These are phyloP conservation scores for Trichomonascaceae sp. DNA, from an alignment of 1,139 yeast genomes.

Conservation along the genomic window DNA sequence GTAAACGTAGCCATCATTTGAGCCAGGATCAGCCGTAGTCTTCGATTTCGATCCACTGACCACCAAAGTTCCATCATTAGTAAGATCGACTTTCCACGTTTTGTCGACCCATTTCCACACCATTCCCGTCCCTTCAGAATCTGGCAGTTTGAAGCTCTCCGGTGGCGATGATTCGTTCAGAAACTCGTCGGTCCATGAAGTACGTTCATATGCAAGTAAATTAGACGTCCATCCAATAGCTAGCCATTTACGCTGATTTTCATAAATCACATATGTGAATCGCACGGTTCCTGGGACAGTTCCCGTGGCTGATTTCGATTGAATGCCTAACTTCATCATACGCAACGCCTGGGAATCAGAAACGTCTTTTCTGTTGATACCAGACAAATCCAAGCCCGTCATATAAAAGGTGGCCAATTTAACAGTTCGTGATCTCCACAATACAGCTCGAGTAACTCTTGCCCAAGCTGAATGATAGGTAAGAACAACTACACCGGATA, in stretches of 20 bases:
- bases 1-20: conserved; percentile 82
- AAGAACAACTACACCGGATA: conserved; percentile 56
- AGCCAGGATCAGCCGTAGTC: conserved; percentile 68
- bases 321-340: conserved; percentile 44
- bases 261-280: conserved; percentile 89
- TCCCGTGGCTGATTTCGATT: conserved; percentile 45
- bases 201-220: conserved; percentile 82
- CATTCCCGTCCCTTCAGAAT: conserved; percentile 61
- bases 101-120: conserved; percentile 93
- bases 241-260: conserved; percentile 94
- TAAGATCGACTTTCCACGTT: conserved; percentile 83
- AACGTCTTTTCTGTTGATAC: conserved; percentile 32
- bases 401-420: conserved; percentile 69
- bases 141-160: conserved; percentile 74
- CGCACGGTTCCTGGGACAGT: conserved; percentile 47
- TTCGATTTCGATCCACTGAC: conserved; percentile 57
- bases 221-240: conserved; percentile 98
- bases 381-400: conserved; percentile 82
- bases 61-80: conserved; percentile 81
- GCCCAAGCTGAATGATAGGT: conserved; percentile 87
- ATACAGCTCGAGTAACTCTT: conserved; percentile 67
- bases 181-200: conserved; percentile 97
- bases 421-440: conserved; percentile 76
- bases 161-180: conserved; percentile 77
- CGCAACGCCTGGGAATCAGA: conserved; percentile 22